phyloP scores from a whole-genome alignment of 2,329 filamentous ascomycete species.

The Sporothrix luriei region DNA sequence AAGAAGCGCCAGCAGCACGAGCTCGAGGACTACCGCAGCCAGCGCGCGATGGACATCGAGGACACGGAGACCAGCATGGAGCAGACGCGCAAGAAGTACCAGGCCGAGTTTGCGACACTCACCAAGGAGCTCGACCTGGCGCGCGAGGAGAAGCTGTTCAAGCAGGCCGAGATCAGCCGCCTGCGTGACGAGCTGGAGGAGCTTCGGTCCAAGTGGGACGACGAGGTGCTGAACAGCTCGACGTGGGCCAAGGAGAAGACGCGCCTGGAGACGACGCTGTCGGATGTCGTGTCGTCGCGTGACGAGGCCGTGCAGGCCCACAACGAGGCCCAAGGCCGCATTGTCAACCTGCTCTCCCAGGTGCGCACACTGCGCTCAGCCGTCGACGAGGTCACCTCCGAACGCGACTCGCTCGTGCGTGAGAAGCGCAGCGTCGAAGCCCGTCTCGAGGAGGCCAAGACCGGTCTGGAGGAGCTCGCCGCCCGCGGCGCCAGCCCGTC shows the following conservation, averaged over 20 bases:
- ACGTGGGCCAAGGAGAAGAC: conserved; percentile 99
- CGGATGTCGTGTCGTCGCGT: conserved; percentile 85
- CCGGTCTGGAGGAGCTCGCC: conserved; percentile 83
- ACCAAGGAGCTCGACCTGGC: conserved; percentile 93
- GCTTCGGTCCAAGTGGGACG: conserved; percentile 93
- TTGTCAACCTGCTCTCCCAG: conserved; percentile 86
- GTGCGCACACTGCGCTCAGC: conserved; percentile 80
- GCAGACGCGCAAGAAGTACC: conserved; percentile 96
- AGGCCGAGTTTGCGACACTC: conserved; percentile 83
- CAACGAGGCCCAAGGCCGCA: conserved; percentile 91
- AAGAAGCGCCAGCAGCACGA: conserved; percentile 96
- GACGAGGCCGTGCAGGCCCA: conserved; percentile 93
- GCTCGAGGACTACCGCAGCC: conserved; percentile 93
- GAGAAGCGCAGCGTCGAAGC: conserved; percentile 90
- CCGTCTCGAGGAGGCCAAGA: conserved; percentile 81
- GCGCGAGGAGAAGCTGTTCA: conserved; percentile 83
- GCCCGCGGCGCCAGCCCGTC: conserved; percentile 82
- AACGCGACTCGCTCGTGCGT: conserved; percentile 79
- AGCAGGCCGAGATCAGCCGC: conserved; percentile 81
- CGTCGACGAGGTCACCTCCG: conserved; percentile 81
- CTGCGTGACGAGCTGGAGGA: conserved; percentile 96
- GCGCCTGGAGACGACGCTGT: conserved; percentile 82
- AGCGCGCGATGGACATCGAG: conserved; percentile 93
- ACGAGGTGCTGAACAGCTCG: conserved; percentile 94
- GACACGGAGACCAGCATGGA: conserved; percentile 96